These are phyloP conservation scores for Xerophyta viscosa DNA, from an alignment of 106 monocot genomes.

Conservation along the genomic window DNA sequence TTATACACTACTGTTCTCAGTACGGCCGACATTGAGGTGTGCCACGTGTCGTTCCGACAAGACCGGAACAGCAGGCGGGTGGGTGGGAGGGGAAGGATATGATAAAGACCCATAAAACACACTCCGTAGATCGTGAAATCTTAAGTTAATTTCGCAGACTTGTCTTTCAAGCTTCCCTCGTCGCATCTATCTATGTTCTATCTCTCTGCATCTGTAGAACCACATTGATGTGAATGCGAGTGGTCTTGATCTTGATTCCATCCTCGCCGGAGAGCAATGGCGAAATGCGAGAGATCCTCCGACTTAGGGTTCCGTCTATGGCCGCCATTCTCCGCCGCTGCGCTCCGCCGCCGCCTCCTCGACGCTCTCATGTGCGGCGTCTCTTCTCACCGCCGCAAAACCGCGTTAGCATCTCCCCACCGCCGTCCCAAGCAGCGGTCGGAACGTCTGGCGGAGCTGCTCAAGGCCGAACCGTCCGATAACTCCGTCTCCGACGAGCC, in stretches of 20 bases:
- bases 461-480: conserved; percentile 27
- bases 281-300: conserved; percentile 6
- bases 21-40: too few species aligned
- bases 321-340: conserved; percentile 30
- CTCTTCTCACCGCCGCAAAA: conserved; percentile 5
- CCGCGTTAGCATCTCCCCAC: not conserved
- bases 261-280: conserved; percentile 4
- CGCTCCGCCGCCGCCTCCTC: conserved; percentile 49
- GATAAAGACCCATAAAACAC: too few species aligned
- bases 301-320: conserved; percentile 21
- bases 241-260: not conserved
- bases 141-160: too few species aligned
- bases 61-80: too few species aligned
- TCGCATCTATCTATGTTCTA: too few species aligned
- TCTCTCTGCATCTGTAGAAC: too few species aligned
- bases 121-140: too few species aligned
- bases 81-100: too few species aligned
- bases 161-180: too few species aligned
- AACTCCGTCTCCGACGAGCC: conserved; percentile 11
- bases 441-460: conserved; percentile 47
- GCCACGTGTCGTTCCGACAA: too few species aligned
- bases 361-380: conserved; percentile 51
- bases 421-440: conserved; percentile 13
- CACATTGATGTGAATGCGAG: not conserved
- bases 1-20: too few species aligned